Evolutionary conservation across 768 basidiomycete species (phyloP).

Genomic region (Tulasnella sp.): DNA sequence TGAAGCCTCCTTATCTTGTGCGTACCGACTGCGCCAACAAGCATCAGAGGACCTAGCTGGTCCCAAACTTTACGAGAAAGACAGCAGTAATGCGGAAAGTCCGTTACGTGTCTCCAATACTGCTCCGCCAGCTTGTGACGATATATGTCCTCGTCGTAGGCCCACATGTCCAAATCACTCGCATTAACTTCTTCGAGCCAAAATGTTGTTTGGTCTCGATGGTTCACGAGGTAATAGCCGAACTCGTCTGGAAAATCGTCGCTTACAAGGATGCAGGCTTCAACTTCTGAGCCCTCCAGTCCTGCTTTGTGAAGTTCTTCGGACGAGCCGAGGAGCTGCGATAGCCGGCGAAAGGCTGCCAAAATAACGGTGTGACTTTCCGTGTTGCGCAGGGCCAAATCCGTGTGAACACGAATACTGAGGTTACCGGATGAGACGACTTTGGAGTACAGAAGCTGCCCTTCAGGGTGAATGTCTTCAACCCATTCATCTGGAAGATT

Average conservation of each 20-base stretch:
- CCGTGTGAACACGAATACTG: neutral
- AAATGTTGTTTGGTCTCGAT: neutral
- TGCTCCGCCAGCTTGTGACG: neutral
- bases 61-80: neutral
- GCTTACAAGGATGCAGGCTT: neutral
- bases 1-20: neutral
- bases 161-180: neutral
- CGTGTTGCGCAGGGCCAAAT: neutral
- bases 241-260: neutral
- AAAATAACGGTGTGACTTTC: neutral
- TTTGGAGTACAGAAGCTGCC: neutral
- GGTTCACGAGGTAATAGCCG: neutral
- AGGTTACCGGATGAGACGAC: neutral
- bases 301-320: neutral
- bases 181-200: neutral
- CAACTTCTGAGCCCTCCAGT: neutral
- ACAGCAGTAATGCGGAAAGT: neutral
- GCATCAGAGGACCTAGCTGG: neutral
- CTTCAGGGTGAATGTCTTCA: neutral
- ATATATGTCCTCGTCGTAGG: neutral
- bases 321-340: neutral
- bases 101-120: slow-evolving; percentile 1
- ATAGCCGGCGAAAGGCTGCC: neutral
- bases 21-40: neutral
- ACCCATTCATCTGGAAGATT: neutral